A percentile compares a stretch with the other conserved stretches of the same genome.
phyloP scores from a whole-genome alignment of 2,329 filamentous ascomycete genomes.

The Phialemoniopsis sp. region DNA sequence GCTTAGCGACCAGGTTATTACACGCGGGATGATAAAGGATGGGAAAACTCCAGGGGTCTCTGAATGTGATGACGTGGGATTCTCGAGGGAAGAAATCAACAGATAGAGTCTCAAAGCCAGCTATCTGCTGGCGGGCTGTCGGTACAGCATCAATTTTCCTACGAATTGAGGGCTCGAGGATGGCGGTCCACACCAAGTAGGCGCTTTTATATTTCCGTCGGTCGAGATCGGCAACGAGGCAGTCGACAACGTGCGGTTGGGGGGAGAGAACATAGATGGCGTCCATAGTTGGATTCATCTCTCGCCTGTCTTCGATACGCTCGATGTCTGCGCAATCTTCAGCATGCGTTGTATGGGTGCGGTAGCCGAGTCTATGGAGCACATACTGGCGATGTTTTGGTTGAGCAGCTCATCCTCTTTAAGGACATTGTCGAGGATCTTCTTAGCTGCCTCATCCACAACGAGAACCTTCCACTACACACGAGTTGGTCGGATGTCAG shows the following conservation, averaged over 20 bases:
- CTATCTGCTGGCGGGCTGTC: slow-evolving; percentile 67
- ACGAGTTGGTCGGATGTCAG: not conserved
- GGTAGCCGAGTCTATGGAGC: slow-evolving; percentile 5
- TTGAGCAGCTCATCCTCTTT: slow-evolving; percentile 97
- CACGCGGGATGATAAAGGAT: slow-evolving; percentile 87
- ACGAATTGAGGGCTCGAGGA: slow-evolving; percentile 66
- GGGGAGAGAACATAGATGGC: slow-evolving; percentile 90
- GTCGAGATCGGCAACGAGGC: slow-evolving; percentile 88
- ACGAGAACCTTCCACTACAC: slow-evolving; percentile 93
- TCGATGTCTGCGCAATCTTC: slow-evolving; percentile 69
- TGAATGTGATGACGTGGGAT: slow-evolving; percentile 85
- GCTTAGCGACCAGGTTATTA: slow-evolving; percentile 75
- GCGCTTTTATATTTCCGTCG: slow-evolving; percentile 73
- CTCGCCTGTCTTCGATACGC: slow-evolving; percentile 81
- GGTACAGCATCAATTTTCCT: slow-evolving; percentile 71
- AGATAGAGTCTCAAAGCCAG: slow-evolving; percentile 76
- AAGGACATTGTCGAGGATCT: slow-evolving; percentile 84
- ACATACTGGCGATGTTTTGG: slow-evolving; percentile 88
- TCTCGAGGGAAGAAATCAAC: slow-evolving; percentile 89
- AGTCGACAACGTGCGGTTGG: slow-evolving; percentile 84
- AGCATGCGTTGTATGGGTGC: slow-evolving; percentile 6
- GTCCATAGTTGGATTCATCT: slow-evolving; percentile 84
- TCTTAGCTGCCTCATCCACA: slow-evolving; percentile 77
- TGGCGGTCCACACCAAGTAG: slow-evolving; percentile 80
- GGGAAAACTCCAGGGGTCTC: slow-evolving; percentile 94